Percentiles rank a stretch among this genome's conserved stretches.
Evolutionary conservation across 225 moss, liverwort and hornwort genomes (phyloP).

Genomic region (Polytrichum formosum): DNA sequence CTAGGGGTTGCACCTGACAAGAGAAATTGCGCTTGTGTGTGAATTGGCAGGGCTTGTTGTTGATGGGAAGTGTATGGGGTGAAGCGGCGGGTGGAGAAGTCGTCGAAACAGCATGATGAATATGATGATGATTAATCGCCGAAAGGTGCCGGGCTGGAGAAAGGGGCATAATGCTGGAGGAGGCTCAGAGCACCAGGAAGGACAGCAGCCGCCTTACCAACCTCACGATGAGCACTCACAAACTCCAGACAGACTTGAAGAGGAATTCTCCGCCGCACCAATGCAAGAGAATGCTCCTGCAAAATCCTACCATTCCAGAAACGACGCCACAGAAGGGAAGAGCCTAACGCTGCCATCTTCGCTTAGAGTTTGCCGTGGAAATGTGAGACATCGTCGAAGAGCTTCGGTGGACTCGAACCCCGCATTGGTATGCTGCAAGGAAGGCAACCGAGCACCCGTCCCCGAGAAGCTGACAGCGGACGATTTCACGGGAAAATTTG

Average conservation of each 20-base stretch:
- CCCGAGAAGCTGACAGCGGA: constrained; percentile 8
- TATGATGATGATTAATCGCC: constrained; percentile 12
- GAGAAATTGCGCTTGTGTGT: not conserved
- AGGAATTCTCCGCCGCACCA: not conserved
- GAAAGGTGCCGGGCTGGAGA: constrained; percentile 6
- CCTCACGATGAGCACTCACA: constrained; percentile 7
- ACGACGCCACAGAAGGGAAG: not conserved
- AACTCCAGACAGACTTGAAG: constrained; percentile 5
- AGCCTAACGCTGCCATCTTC: too few relatives aligned
- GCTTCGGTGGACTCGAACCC: too few relatives aligned
- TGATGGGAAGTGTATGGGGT: not conserved
- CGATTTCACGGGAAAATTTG: constrained; percentile 33
- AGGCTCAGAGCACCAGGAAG: constrained; percentile 18
- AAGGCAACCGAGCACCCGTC: constrained; percentile 6
- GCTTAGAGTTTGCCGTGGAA: too few relatives aligned
- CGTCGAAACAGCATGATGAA: not conserved
- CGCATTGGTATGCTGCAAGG: not conserved
- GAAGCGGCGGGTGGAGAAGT: too few relatives aligned
- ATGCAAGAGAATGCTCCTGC: constrained; percentile 2
- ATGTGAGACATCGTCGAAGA: too few relatives aligned
- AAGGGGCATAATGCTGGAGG: constrained; percentile 1
- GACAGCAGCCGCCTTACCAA: constrained; percentile 6
- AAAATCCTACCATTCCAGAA: constrained; percentile 7
- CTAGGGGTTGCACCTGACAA: not conserved
- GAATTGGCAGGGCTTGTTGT: not conserved